Conservation (phyloP, 768 basidiomycete species). For the Kwoniella sp. region DNA sequence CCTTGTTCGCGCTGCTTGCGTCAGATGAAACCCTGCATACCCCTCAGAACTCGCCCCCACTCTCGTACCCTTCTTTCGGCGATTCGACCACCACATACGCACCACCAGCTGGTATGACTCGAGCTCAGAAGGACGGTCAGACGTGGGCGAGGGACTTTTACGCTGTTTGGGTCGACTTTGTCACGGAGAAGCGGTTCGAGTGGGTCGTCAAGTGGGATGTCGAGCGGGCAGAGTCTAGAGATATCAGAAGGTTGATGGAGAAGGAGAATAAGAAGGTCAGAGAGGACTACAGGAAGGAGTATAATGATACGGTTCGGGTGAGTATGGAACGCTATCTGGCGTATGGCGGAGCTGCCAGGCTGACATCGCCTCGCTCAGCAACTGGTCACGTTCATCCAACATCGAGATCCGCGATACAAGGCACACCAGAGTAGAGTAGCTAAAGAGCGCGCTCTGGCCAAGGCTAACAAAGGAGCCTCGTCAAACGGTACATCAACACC, state of each 20-base stretch:
- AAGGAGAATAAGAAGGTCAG: constrained; percentile 90
- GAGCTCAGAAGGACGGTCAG: constrained; percentile 51
- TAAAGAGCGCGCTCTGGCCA: constrained; percentile 26
- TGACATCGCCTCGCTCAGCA: constrained; percentile 17
- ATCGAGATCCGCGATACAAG: constrained; percentile 79
- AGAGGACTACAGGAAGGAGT: constrained; percentile 80
- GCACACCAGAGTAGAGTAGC: constrained; percentile 33
- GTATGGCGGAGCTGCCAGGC: not conserved
- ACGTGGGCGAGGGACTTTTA: constrained; percentile 73
- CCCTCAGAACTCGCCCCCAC: constrained; percentile 44
- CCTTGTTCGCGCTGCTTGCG: constrained; percentile 75
- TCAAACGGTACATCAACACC: constrained; percentile 21
- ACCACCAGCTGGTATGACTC: constrained; percentile 40
- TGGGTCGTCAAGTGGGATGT: constrained; percentile 84
- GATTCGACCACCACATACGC: constrained; percentile 70
- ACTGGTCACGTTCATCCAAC: constrained; percentile 52
- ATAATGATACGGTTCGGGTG: constrained; percentile 85
- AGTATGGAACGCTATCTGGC: too few species aligned
- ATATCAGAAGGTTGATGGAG: constrained; percentile 85
- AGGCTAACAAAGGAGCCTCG: constrained; percentile 50
- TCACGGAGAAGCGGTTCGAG: constrained; percentile 76
- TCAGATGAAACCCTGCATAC: constrained; percentile 67
- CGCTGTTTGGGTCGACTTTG: constrained; percentile 76
- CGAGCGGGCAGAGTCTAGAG: constrained; percentile 78
- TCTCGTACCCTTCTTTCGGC: constrained; percentile 80